Evolutionary conservation across 371 early-diverging fungal species (phyloP), one percentile per base, ranked within the genome.

Genomic region (Phascolomyces articulosus): DNA sequence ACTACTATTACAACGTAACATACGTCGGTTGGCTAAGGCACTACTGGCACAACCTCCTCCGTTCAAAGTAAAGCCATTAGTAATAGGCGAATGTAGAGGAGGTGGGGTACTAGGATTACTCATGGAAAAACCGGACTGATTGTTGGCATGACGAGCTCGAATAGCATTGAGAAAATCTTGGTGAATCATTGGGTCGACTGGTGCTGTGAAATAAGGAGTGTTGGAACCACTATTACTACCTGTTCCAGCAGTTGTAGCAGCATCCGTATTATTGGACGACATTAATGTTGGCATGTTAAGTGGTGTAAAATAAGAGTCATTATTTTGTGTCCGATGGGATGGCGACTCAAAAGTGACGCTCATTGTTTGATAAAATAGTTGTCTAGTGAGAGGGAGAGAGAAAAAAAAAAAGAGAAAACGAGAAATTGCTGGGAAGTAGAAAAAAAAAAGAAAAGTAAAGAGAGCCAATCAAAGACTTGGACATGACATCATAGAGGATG

Each of bases 141-240:
- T n/a, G n/a, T n/a, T 64, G 6, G 77, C 67, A 61, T 82, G 80
- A 18, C 83, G 77, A 56, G 66, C 68, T 53, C 80, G 80, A 38
- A 82, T 75, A 28, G 83, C 83, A 64, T 82, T 79, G 11, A 79
- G 60, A 47, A 82, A 82, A 20, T 82, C 83, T 68, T 79, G 78
- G 63, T 82, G 75, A 55, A 79, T 59, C 23, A 51, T 62, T 47
- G 78, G 78, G 47, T 74, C 76, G 47, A 78, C 72, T 60, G 83
- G 83, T 15, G 83, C 83, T 44, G 83, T 82, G 31, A 71, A 82
- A 59, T 78, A 82, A 21, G 83, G 83, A 58, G 83, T 82, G 21
- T 55, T 73, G 13, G 65, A 51, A 51, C 65, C 65, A 11, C 47
- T 44, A 15, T 40, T 21, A 18, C 62, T 55, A 8, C 21, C 26